Conservation (phyloP, 2,329 filamentous ascomycete genomes). For the Chaetomium globosum region DNA sequence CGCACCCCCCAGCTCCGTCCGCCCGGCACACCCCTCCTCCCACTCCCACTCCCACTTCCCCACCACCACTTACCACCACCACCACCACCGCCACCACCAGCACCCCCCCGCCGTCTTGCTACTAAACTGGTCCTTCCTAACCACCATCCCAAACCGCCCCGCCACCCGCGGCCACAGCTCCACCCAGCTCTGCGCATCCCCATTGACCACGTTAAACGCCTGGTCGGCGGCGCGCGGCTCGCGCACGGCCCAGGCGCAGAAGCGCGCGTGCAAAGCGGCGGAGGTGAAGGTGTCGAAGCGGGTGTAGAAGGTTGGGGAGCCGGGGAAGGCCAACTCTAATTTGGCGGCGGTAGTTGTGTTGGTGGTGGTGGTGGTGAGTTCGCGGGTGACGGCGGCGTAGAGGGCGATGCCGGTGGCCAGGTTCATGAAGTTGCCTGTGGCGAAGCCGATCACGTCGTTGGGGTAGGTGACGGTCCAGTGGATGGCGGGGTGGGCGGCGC, state of each 20-base stretch:
- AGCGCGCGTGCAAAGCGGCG: conserved; percentile 42
- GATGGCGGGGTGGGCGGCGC: conserved; percentile 26
- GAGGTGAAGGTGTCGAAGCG: conserved; percentile 43
- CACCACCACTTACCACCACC: neutral
- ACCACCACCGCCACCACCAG: neutral
- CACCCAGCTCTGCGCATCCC: conserved; percentile 47
- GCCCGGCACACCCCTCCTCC: conserved; percentile 4
- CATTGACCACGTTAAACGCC: conserved; percentile 49
- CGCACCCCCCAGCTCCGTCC: conserved; percentile 31
- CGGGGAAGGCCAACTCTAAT: conserved; percentile 42
- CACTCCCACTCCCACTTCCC: no score
- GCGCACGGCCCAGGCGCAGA: conserved; percentile 43
- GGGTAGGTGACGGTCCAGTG: conserved; percentile 42
- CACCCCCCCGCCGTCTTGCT: no score
- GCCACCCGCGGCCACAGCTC: conserved; percentile 48
- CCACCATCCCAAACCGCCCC: conserved; percentile 41
- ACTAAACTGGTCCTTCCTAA: conserved; percentile 41
- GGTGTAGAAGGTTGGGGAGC: conserved; percentile 43
- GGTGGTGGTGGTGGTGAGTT: conserved; percentile 36
- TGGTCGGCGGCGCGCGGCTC: conserved; percentile 43
- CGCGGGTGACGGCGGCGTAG: conserved; percentile 45
- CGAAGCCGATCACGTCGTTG: conserved; percentile 43
- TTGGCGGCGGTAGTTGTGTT: neutral
- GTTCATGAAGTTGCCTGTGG: conserved; percentile 47
- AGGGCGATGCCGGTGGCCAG: conserved; percentile 45